Evolutionary conservation across 2,329 filamentous ascomycete species (phyloP), one percentile per base, ranked within the genome.

Genomic region (Geosmithia flava): DNA sequence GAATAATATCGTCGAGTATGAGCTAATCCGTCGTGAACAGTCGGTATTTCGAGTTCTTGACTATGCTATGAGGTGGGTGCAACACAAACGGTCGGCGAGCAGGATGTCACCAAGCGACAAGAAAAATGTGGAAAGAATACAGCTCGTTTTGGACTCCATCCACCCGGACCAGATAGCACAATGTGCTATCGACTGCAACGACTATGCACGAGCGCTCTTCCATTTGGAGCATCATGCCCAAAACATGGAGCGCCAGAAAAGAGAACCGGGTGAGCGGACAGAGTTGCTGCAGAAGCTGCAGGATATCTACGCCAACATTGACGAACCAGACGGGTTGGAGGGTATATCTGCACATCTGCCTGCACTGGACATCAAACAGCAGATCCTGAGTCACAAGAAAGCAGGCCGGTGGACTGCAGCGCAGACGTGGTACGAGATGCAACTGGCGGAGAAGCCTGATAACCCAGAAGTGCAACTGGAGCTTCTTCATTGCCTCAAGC

Each of bases 351-450:
- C 88, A 19, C 85, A 93, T 60, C 71, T 97, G 3, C 84, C 85
- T 50, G 80, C 89, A 11, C 70, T 97, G n/a, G 87, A 94, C 54
- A 83, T 96, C 46, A 86, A 95, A 51, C 91, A 96, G 61, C 90
- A 97, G 61, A 85, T 96, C 30, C 73, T 96, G 48, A 88, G 94
- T 56, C 89, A 98, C 65, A 81, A 86, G 49, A 97, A 95, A 63
- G 87, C 90, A 19, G 93, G 93, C 3, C 76, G 90, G 52, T 98
- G 93, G 90, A 83, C 87, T 16, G 87, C 91, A 47, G 93, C 90
- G 20, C 93, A 97, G 66, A 95, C 87, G 53, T 98, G 94, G 93
- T 97, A 96, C 63, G 90, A 98, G 61, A 81, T 95, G 53, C 83
- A 90, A 53, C 73, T 97, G 33, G 83, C 85, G 2, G 82, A 93